These are phyloP conservation scores for Coelastrella sp. DNA, from an alignment of 139 green algal species.

Conservation along the genomic window DNA sequence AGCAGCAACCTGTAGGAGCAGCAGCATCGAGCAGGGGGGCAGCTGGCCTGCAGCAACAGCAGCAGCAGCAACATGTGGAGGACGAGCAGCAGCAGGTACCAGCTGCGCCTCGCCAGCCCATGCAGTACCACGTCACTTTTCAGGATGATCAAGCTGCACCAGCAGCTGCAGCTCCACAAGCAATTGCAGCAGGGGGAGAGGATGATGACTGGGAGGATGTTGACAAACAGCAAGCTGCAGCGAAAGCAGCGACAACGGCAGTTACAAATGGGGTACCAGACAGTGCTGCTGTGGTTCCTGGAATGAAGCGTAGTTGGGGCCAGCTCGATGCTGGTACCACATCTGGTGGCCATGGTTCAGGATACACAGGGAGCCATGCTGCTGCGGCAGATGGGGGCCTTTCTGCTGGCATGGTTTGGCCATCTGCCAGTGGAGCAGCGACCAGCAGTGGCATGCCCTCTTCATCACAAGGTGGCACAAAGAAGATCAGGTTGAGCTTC, in stretches of 20 bases:
- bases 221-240: background rate
- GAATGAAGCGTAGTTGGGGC: constrained; percentile 8
- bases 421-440: background rate
- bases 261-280: too few relatives aligned
- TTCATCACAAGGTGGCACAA: constrained; percentile 5
- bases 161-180: constrained; percentile 8
- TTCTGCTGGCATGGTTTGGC: background rate
- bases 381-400: background rate
- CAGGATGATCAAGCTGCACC: background rate
- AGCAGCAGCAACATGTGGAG: constrained; percentile 10
- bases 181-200: background rate
- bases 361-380: too few relatives aligned
- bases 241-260: constrained; percentile 16
- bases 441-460: constrained; percentile 36
- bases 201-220: constrained; percentile 31
- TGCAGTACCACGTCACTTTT: constrained; percentile 20
- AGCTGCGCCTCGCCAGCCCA: constrained; percentile 1
- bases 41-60: constrained; percentile 24
- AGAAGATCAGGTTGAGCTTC: constrained; percentile 12
- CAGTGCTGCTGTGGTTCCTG: background rate
- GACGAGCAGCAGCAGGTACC: constrained; percentile 13
- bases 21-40: too few relatives aligned
- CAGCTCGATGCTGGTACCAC: background rate
- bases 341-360: background rate
- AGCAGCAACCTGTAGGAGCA: too few relatives aligned